Percentiles rank a stretch among this genome's conserved stretches.
phyloP scores from a whole-genome alignment of 352 stramenopile species.

The Phytophthora podocarpi region DNA sequence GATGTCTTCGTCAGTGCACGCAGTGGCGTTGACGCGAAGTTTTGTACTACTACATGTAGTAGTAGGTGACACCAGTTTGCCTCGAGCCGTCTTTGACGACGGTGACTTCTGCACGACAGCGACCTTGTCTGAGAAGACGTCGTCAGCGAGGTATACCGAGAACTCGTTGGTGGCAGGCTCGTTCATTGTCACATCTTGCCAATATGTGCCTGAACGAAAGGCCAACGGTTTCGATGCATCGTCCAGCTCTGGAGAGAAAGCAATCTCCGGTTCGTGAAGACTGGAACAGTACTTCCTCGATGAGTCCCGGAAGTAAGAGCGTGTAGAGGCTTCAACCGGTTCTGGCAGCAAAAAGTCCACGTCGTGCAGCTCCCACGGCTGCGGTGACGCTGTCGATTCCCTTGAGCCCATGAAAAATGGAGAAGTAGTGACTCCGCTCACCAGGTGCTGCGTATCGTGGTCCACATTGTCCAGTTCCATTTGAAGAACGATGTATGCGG shows the following conservation, averaged over 20 bases:
- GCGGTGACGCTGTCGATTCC: constrained; percentile 11
- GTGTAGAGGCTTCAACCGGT: neutral
- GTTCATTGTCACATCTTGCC: constrained; percentile 24
- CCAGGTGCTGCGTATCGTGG: constrained; percentile 30
- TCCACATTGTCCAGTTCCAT: constrained; percentile 53
- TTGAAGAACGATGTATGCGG: neutral
- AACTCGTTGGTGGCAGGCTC: constrained; percentile 16
- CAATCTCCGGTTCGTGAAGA: constrained; percentile 14
- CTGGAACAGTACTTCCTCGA: constrained; percentile 2
- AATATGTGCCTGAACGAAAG: constrained; percentile 12
- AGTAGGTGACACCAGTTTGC: constrained; percentile 1
- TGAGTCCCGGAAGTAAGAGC: constrained; percentile 15
- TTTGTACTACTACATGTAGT: no score
- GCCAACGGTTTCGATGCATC: constrained; percentile 8
- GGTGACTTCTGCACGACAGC: neutral
- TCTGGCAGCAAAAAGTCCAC: constrained; percentile 42
- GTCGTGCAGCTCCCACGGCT: constrained; percentile 35
- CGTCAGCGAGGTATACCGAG: constrained; percentile 18
- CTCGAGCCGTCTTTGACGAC: neutral
- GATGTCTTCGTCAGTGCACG: neutral
- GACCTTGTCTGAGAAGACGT: constrained; percentile 16
- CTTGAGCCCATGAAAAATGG: constrained; percentile 41
- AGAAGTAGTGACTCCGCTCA: constrained; percentile 36
- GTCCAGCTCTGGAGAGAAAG: constrained; percentile 10
- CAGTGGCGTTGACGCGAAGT: constrained; percentile 19